Evolutionary conservation across 202 grass and related monocot genomes (phyloP), one percentile per base, ranked within the genome.

Genomic region (Cymbopogon flexuosus): DNA sequence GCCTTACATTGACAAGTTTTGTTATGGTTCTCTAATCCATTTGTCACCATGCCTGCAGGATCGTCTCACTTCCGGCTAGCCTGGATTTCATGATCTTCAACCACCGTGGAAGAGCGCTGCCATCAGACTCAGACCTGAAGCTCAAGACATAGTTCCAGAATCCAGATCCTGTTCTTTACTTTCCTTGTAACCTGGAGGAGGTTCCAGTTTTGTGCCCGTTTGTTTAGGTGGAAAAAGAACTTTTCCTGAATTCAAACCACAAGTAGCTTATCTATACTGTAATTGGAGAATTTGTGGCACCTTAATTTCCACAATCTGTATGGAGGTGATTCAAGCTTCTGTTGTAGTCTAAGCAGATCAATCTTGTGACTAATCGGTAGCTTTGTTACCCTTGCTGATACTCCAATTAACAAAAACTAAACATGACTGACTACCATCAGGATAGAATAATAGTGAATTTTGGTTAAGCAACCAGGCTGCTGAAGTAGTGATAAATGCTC

Each of bases 71-170:
- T 56, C 92, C 96, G 1, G 74, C 87, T 22, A 99, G 93, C 84
- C 22, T 99, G 83, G 96, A 99, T 73, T 99, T 99, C 75, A 96
- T 99, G 90, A 88, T 87, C 76, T 99, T 99, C 87, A 99, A 99
- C 70, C 96, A 99, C 83, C 91, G 96, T 0, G 89, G 90, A 71
- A 83, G 75, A 33, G 80, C 90, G 5, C 58, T 99, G 23, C 90
- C 87, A 4, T 73, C 90, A 9, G 87, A 95, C 16, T 8, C 77
- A 23, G 87, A 90, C 30, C 84, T 91, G 69, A 99, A 90, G 79
- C 85, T 99, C 77, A 99, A 91, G 87, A 86, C 56, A 42, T 97
- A 83, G 87, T 59, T 40, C 75, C 35, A 24, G 16, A 73, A 36
- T 57, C 52, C 8, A 57, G n/a, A 57, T 67, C 10, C 71, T 80